A percentile compares a stretch with the other conserved stretches of the same genome.
Evolutionary conservation across 2,329 filamentous ascomycete genomes (phyloP).

Genomic region (Hypocreales sp.): DNA sequence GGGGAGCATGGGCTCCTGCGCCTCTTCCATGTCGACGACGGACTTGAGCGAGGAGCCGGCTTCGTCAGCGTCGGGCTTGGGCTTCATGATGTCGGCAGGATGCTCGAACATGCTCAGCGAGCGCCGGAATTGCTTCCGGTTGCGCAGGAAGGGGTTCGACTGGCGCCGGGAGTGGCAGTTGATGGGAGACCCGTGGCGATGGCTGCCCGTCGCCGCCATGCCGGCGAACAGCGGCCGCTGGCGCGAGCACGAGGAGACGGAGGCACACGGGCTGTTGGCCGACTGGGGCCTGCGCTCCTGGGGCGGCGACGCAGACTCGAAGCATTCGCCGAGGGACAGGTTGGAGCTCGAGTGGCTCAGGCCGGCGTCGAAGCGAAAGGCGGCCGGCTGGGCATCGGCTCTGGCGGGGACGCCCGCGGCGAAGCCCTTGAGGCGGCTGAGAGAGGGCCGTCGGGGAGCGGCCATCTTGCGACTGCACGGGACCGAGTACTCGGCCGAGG

Average conservation of each 20-base stretch:
- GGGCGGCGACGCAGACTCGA: constrained; percentile 57
- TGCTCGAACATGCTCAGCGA: constrained; percentile 97
- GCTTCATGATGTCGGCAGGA: constrained; percentile 73
- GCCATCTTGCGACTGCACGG: constrained; percentile 46
- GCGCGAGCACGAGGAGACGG: constrained; percentile 42
- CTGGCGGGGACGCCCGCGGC: constrained; percentile 50
- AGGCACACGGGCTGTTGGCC: constrained; percentile 41
- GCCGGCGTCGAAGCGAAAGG: constrained; percentile 41
- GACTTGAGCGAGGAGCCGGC: constrained; percentile 42
- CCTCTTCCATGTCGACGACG: constrained; percentile 72
- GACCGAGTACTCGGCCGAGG: too few relatives aligned
- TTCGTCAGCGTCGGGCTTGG: constrained; percentile 46
- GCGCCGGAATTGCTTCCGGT: constrained; percentile 77
- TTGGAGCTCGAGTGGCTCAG: constrained; percentile 14
- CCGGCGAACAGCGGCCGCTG: constrained; percentile 50
- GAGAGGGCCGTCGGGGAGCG: constrained; percentile 55
- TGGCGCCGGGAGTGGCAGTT: constrained; percentile 54
- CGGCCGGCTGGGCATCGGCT: constrained; percentile 44
- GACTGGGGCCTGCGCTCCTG: constrained; percentile 50
- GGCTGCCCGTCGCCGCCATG: constrained; percentile 32
- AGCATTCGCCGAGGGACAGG: constrained; percentile 65
- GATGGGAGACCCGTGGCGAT: constrained; percentile 62
- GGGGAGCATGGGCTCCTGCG: constrained; percentile 59
- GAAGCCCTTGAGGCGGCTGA: constrained; percentile 60
- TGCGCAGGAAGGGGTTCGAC: constrained; percentile 56